Percentiles rank a stretch among this genome's conserved stretches.
phyloP scores from a whole-genome alignment of 2,329 filamentous ascomycete species.

The Fusarium pseudocircinatum region DNA sequence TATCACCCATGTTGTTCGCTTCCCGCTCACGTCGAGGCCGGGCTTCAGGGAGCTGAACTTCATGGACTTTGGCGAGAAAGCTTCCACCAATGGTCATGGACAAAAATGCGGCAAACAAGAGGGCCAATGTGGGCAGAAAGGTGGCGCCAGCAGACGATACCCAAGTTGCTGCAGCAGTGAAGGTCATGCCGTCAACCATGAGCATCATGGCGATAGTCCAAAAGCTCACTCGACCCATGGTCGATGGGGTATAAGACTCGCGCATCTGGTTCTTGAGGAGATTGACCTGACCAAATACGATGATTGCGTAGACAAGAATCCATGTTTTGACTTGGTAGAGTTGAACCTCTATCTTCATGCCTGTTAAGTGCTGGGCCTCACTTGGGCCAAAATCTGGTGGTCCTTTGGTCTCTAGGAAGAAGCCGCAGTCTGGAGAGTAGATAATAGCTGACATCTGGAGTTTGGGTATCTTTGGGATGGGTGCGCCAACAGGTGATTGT shows the following conservation, averaged over 20 bases:
- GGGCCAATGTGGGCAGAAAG: constrained; percentile 65
- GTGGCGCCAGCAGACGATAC: constrained; percentile 64
- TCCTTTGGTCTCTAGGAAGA: constrained; percentile 72
- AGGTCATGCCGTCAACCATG: constrained; percentile 69
- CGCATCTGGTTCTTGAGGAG: constrained; percentile 72
- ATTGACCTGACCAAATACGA: constrained; percentile 70
- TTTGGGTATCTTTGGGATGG: constrained; percentile 62
- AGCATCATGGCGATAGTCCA: constrained; percentile 70
- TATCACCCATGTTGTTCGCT: constrained; percentile 24
- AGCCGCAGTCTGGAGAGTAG: constrained; percentile 75
- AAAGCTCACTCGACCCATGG: constrained; percentile 72
- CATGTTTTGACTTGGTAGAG: constrained; percentile 67
- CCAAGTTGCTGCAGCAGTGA: constrained; percentile 65
- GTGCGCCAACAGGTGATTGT: constrained; percentile 68
- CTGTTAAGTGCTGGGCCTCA: constrained; percentile 65
- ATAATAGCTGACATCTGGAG: constrained; percentile 71
- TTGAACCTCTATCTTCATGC: constrained; percentile 69
- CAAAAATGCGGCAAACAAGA: constrained; percentile 62
- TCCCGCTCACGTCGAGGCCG: constrained; percentile 58
- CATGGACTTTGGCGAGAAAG: constrained; percentile 69
- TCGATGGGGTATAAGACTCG: constrained; percentile 74
- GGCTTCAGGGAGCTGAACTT: constrained; percentile 65
- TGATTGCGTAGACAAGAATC: constrained; percentile 63
- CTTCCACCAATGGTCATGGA: constrained; percentile 66
- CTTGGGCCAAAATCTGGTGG: constrained; percentile 63